phyloP scores from a whole-genome alignment of 23 red algal species.

The Gracilaria gracilis region DNA sequence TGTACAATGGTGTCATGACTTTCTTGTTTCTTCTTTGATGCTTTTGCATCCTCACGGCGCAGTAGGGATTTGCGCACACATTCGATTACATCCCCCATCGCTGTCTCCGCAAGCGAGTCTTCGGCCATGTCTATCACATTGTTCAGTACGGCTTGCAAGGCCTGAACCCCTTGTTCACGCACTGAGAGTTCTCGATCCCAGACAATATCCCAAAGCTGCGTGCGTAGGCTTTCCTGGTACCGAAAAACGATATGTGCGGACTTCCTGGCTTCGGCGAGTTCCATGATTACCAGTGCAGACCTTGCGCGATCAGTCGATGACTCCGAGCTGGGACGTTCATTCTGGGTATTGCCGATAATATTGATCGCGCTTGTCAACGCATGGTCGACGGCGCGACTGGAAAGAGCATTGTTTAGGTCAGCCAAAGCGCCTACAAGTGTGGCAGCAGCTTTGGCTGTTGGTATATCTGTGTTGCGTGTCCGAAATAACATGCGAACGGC shows the following conservation, averaged over 20 bases:
- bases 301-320: slow-evolving; percentile 60
- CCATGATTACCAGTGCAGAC: slow-evolving; percentile 55
- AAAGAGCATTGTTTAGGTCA: slow-evolving; percentile 42
- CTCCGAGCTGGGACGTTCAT: slow-evolving; percentile 19
- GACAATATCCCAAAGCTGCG: slow-evolving; percentile 34
- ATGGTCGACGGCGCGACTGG: slow-evolving; percentile 40
- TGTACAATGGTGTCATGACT: slow-evolving; percentile 61
- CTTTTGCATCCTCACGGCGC: slow-evolving; percentile 31
- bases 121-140: slow-evolving; percentile 32
- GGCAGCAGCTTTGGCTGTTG: slow-evolving; percentile 46
- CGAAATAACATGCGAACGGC: slow-evolving; percentile 86
- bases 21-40: slow-evolving; percentile 10
- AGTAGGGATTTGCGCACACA: slow-evolving; percentile 39
- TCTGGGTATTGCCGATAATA: slow-evolving; percentile 29
- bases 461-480: slow-evolving; percentile 35
- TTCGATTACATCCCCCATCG: slow-evolving; percentile 55
- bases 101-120: neutral
- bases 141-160: slow-evolving; percentile 52
- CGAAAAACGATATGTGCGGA: slow-evolving; percentile 35
- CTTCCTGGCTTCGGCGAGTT: slow-evolving; percentile 33
- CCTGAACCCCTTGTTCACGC: slow-evolving; percentile 60
- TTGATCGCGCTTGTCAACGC: slow-evolving; percentile 56
- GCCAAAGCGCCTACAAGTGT: slow-evolving; percentile 30
- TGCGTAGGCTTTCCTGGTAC: slow-evolving; percentile 47
- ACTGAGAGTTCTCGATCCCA: slow-evolving; percentile 35